Conservation (phyloP, 371 early-diverging fungal genomes). For the Syncephalis fuscata region DNA sequence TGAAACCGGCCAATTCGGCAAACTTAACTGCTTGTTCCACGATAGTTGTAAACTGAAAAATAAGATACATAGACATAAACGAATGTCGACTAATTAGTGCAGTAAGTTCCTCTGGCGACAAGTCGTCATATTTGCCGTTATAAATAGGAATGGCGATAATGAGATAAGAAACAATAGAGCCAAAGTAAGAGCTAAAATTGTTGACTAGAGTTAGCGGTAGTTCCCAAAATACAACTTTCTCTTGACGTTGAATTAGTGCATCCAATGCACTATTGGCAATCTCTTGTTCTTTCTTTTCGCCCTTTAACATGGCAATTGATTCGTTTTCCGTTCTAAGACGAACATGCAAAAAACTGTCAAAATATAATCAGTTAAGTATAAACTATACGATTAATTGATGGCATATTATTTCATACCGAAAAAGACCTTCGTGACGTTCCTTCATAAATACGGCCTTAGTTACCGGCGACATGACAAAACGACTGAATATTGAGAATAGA, state of each 20-base stretch:
- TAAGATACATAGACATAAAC: slow-evolving; percentile 63
- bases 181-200: slow-evolving; percentile 55
- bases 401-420: slow-evolving; percentile 20
- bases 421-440: slow-evolving; percentile 70
- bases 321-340: slow-evolving; percentile 57
- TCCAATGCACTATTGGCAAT: slow-evolving; percentile 32
- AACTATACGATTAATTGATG: background rate
- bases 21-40: slow-evolving; percentile 45
- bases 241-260: slow-evolving; percentile 30
- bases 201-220: slow-evolving; percentile 31
- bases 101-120: slow-evolving; percentile 42
- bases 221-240: slow-evolving; percentile 35
- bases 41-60: slow-evolving; percentile 52
- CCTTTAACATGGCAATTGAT: slow-evolving; percentile 59
- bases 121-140: slow-evolving; percentile 47
- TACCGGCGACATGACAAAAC: slow-evolving; percentile 48
- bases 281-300: slow-evolving; percentile 40
- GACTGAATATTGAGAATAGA: slow-evolving; percentile 37
- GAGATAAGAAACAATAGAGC: slow-evolving; percentile 66
- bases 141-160: slow-evolving; percentile 73
- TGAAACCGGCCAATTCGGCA: slow-evolving; percentile 67
- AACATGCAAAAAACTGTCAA: slow-evolving; percentile 58
- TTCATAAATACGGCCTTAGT: slow-evolving; percentile 52
- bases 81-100: slow-evolving; percentile 57
- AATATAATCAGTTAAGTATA: too few species aligned